Evolutionary conservation across 345 rosid genomes (phyloP).

Genomic region (Erucastrum elatum): DNA sequence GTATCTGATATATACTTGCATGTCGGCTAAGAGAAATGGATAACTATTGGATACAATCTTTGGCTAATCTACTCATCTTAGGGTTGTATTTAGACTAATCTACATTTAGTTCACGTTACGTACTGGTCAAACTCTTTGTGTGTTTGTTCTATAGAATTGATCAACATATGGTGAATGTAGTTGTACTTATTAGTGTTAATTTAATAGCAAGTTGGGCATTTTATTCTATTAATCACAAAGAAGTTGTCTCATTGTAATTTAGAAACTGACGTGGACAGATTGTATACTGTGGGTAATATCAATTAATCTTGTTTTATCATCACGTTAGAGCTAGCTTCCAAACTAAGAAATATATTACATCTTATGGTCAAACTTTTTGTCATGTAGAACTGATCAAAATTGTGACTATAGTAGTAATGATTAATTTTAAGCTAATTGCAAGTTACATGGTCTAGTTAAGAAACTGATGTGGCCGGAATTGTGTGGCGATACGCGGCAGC

Average conservation of each 20-base stretch:
- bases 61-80: conserved; percentile 23
- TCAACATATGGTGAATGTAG: not conserved
- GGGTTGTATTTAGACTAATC: not conserved
- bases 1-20: conserved; percentile 29
- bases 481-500: conserved; percentile 8
- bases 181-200: not conserved
- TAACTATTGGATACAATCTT: conserved; percentile 23
- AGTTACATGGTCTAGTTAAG: not conserved
- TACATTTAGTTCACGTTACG: not conserved
- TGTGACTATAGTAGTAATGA: not conserved
- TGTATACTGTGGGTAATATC: not conserved
- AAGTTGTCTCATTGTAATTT: not conserved
- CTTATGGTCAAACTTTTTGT: conserved; percentile 13
- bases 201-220: not conserved
- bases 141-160: not conserved
- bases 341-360: not conserved
- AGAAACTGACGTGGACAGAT: not conserved
- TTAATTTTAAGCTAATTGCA: conserved; percentile 1
- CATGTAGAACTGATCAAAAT: not conserved
- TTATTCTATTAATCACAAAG: not conserved
- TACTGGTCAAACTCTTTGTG: not conserved
- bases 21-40: conserved; percentile 22
- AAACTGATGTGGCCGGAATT: conserved; percentile 20
- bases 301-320: conserved; percentile 2
- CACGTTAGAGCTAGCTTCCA: not conserved